These are phyloP conservation scores for Hyparrhenia diplandra DNA, from an alignment of 176 grass and related monocot species.

Conservation along the genomic window DNA sequence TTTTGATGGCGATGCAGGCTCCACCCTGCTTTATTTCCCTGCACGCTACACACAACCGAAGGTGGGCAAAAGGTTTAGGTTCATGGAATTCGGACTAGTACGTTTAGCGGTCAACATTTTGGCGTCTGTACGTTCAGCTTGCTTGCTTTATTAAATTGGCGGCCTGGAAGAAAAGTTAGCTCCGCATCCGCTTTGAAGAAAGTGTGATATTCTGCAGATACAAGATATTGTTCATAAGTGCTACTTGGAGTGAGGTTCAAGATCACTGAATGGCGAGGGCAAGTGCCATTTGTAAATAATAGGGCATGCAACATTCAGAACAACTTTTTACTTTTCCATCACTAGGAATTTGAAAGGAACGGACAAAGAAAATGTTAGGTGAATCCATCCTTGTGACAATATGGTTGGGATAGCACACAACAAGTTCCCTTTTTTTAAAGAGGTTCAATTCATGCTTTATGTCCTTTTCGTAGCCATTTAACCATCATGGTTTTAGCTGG, in stretches of 20 bases:
- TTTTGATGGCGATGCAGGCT: slow-evolving; percentile 27
- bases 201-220: slow-evolving; percentile 15
- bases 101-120: slow-evolving; percentile 4
- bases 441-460: slow-evolving; percentile 31
- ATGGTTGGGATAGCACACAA: not conserved
- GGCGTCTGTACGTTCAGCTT: not conserved
- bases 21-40: slow-evolving; percentile 24
- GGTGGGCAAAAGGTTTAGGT: not conserved
- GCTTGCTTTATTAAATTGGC: slow-evolving; percentile 11
- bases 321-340: not conserved
- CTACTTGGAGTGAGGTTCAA: not conserved
- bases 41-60: not conserved
- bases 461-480: slow-evolving; percentile 27
- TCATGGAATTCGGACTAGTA: not conserved
- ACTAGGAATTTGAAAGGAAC: not conserved
- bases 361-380: not conserved
- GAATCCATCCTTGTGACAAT: not conserved
- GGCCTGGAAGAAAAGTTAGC: slow-evolving; percentile 10
- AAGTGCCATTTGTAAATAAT: slow-evolving; percentile 1
- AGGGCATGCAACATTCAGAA: slow-evolving; percentile 17
- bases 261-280: not conserved
- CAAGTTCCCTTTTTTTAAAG: not conserved
- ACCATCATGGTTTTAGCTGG: slow-evolving; percentile 11
- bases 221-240: not conserved
- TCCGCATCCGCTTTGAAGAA: slow-evolving; percentile 10